Conservation (phyloP, 805 yeast species). For the Zygosaccharomyces gambellarensis region DNA sequence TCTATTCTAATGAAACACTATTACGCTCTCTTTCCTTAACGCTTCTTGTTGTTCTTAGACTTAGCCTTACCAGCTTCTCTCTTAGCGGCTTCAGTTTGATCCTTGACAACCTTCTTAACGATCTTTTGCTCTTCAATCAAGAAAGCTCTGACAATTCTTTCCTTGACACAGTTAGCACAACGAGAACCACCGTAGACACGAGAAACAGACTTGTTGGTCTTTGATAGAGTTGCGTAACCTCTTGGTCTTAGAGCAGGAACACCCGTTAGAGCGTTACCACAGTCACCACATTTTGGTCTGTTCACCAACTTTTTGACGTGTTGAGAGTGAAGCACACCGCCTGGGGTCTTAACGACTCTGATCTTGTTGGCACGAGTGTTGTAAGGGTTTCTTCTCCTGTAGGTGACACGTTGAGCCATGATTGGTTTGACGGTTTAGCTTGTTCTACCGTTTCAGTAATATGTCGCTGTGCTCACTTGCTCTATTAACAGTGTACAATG, state of each 20-base stretch:
- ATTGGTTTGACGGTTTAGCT: slow-evolving; percentile 31
- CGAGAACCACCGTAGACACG: slow-evolving; percentile 99
- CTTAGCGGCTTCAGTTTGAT: slow-evolving; percentile 85
- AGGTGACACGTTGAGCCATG: slow-evolving; percentile 99
- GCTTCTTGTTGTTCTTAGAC: slow-evolving; percentile 23
- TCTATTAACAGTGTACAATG: not conserved
- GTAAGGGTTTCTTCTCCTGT: slow-evolving; percentile 99
- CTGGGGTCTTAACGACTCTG: slow-evolving; percentile 99
- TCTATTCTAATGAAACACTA: not conserved
- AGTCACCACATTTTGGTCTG: slow-evolving; percentile 86
- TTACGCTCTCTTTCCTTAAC: not conserved
- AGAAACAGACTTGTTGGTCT: slow-evolving; percentile 96
- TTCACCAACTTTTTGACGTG: slow-evolving; percentile 90
- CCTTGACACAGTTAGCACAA: slow-evolving; percentile 98
- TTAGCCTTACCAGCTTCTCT: slow-evolving; percentile 46
- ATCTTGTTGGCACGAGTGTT: slow-evolving; percentile 99
- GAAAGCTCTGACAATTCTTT: slow-evolving; percentile 99
- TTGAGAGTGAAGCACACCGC: slow-evolving; percentile 97
- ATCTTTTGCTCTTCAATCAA: slow-evolving; percentile 99
- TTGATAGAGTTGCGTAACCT: slow-evolving; percentile 90
- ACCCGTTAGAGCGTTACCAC: slow-evolving; percentile 79
- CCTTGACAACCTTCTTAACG: slow-evolving; percentile 98
- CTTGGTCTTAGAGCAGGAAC: slow-evolving; percentile 96
- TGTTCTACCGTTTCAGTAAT: not conserved
- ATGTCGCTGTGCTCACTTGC: not conserved